Percentiles rank a stretch among this genome's conserved stretches.
Evolutionary conservation across 257 asterid species (phyloP).

Genomic region (Solanum acaule): DNA sequence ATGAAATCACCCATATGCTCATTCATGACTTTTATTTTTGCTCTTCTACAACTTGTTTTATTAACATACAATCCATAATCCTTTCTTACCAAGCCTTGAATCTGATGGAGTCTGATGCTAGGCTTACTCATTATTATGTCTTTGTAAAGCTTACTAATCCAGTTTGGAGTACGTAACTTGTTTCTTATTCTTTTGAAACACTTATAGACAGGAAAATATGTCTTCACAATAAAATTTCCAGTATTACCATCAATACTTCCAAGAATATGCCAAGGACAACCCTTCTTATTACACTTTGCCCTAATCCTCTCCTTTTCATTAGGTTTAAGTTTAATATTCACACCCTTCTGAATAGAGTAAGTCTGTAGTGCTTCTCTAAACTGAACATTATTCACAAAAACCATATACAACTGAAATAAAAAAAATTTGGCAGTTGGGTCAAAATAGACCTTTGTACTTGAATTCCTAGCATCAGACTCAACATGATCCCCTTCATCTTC

Average conservation of each 20-base stretch:
- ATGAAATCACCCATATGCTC: background rate
- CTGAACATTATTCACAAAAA: background rate
- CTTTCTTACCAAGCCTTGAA: background rate
- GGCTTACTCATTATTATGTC: background rate
- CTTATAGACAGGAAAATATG: background rate
- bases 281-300: background rate
- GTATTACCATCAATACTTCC: background rate
- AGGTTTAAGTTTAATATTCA: background rate
- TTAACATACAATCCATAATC: background rate
- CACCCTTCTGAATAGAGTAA: background rate
- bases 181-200: background rate
- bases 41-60: background rate
- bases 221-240: background rate
- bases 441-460: background rate
- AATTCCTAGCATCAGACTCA: background rate
- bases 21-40: background rate
- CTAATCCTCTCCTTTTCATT: background rate
- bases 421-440: background rate
- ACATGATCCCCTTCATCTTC: background rate
- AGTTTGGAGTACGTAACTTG: background rate
- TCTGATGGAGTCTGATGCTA: background rate
- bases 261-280: slow-evolving; percentile 9
- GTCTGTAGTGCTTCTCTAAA: background rate
- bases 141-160: background rate
- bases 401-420: background rate